Conservation (phyloP, 805 yeast genomes). For the Zygosaccharomyces pseudorouxii region DNA sequence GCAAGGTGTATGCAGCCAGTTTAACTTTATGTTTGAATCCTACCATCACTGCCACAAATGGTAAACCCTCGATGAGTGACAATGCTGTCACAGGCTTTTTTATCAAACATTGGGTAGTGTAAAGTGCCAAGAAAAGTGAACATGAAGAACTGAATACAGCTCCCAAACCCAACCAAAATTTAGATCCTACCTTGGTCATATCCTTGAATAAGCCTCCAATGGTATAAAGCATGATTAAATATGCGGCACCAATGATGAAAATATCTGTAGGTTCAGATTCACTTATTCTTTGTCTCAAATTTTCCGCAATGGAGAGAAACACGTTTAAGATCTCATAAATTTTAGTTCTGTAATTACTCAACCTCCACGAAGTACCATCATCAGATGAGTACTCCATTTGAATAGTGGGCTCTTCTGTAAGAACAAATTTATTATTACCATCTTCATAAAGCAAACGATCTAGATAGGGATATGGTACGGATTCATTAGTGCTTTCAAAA, state of each 20-base stretch:
- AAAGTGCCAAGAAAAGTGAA: slow-evolving; percentile 77
- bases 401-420: slow-evolving; percentile 22
- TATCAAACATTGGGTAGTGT: slow-evolving; percentile 52
- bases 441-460: slow-evolving; percentile 31
- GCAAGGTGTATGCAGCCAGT: slow-evolving; percentile 57
- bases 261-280: slow-evolving; percentile 87
- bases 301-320: slow-evolving; percentile 38
- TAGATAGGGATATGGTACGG: slow-evolving; percentile 21
- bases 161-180: slow-evolving; percentile 79
- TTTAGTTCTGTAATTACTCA: slow-evolving; percentile 50
- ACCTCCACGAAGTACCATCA: slow-evolving; percentile 56
- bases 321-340: slow-evolving; percentile 54
- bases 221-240: slow-evolving; percentile 83
- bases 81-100: slow-evolving; percentile 62
- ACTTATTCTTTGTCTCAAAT: slow-evolving; percentile 42
- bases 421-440: slow-evolving; percentile 22
- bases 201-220: slow-evolving; percentile 68
- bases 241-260: slow-evolving; percentile 70
- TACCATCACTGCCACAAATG: slow-evolving; percentile 84
- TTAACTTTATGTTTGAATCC: slow-evolving; percentile 85
- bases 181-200: slow-evolving; percentile 74
- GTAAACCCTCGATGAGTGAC: slow-evolving; percentile 83
- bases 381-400: slow-evolving; percentile 22
- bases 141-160: slow-evolving; percentile 72
- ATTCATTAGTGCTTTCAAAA: slow-evolving; percentile 21